Percentiles rank a stretch among this genome's conserved stretches.
These are phyloP conservation scores for Marasmius oreades DNA, from an alignment of 1,284 basidiomycete species.

Conservation along the genomic window DNA sequence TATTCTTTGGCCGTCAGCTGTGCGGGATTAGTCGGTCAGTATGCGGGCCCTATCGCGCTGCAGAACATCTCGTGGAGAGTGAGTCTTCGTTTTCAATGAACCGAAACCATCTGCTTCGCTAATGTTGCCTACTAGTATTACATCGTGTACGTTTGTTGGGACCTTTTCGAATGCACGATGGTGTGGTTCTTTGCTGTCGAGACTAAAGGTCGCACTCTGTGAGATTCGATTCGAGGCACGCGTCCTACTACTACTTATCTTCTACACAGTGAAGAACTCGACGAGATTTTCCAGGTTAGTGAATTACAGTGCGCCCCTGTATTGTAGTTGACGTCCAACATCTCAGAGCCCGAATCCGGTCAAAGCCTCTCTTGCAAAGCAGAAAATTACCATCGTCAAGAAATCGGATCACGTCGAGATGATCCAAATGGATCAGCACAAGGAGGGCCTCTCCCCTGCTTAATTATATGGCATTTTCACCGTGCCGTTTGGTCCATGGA, in stretches of 20 bases:
- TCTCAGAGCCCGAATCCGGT: constrained; percentile 35
- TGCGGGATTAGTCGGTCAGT: constrained; percentile 49
- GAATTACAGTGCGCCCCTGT: not conserved
- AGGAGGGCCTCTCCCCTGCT: not conserved
- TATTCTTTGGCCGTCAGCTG: constrained; percentile 43
- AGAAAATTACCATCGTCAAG: constrained; percentile 33
- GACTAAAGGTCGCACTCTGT: constrained; percentile 39
- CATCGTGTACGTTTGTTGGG: constrained; percentile 36
- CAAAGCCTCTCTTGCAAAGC: constrained; percentile 32
- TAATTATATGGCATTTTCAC: no score
- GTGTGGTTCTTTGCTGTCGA: constrained; percentile 38
- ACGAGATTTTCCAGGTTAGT: constrained; percentile 36
- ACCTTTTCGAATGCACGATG: constrained; percentile 33
- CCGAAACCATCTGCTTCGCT: not conserved
- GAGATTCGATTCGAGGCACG: constrained; percentile 14
- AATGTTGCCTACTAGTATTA: constrained; percentile 26
- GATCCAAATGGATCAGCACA: constrained; percentile 8
- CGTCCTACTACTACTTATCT: not conserved
- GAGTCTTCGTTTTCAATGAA: constrained; percentile 8
- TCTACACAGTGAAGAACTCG: constrained; percentile 32
- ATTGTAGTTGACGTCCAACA: not conserved
- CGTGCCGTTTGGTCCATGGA: no score
- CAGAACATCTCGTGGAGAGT: constrained; percentile 42
- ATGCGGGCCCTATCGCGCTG: constrained; percentile 46
- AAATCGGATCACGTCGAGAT: constrained; percentile 23